These are phyloP conservation scores for Carallia brachiata DNA, from an alignment of 345 rosid genomes.

Conservation along the genomic window DNA sequence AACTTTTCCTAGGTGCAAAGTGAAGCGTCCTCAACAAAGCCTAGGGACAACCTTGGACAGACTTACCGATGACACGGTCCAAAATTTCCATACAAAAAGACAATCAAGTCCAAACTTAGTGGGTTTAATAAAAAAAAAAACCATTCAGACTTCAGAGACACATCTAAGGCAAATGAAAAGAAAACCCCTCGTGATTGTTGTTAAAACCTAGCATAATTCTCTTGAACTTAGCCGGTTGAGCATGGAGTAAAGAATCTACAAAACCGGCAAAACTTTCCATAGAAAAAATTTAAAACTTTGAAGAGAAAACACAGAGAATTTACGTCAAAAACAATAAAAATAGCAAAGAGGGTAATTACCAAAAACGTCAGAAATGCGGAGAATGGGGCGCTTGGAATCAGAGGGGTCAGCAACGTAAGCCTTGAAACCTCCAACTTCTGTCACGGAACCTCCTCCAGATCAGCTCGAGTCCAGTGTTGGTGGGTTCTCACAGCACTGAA, in stretches of 20 bases:
- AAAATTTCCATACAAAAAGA: too few species aligned
- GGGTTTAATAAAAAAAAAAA: too few species aligned
- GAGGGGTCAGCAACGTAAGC: conserved; percentile 34
- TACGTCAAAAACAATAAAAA: neutral
- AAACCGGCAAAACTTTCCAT: too few species aligned
- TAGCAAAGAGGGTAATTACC: conserved; percentile 33
- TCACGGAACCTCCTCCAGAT: conserved; percentile 31
- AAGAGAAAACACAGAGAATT: neutral
- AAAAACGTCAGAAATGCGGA: conserved; percentile 43
- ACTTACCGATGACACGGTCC: too few species aligned
- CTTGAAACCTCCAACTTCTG: conserved; percentile 36
- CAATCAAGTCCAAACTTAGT: too few species aligned
- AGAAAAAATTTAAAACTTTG: neutral
- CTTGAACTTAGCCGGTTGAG: neutral
- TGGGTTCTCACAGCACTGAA: conserved; percentile 47
- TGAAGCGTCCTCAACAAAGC: too few species aligned
- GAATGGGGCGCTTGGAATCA: conserved; percentile 30
- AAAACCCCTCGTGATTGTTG: too few species aligned
- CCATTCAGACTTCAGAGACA: too few species aligned
- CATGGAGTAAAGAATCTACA: neutral
- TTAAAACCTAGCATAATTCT: neutral
- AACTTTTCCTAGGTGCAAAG: too few species aligned
- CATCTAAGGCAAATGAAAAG: too few species aligned
- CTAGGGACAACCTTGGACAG: too few species aligned
- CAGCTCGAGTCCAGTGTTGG: conserved; percentile 26